A percentile compares a stretch with the other conserved stretches of the same genome.
Conservation (phyloP, 352 stramenopile species). For the Phytophthora litchii region DNA sequence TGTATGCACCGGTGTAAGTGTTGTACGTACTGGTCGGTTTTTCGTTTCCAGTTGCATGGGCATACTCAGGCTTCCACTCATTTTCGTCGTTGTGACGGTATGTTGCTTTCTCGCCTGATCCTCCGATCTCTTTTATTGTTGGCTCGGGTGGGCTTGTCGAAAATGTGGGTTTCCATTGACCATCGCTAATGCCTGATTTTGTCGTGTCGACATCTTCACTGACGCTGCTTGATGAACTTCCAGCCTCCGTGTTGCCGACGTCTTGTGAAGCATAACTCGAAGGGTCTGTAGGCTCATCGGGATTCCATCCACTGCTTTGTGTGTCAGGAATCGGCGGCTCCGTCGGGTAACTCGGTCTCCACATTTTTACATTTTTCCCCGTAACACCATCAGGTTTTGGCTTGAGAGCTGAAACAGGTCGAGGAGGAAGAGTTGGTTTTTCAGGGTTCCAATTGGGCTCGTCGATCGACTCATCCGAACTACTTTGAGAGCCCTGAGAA, state of each 20-base stretch:
- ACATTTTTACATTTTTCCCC: slow-evolving; percentile 4
- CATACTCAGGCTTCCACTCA: too few species aligned
- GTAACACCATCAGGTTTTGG: neutral
- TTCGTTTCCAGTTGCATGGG: too few species aligned
- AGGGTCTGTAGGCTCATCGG: slow-evolving; percentile 11
- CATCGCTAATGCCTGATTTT: too few species aligned
- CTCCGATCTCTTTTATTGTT: too few species aligned
- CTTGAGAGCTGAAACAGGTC: neutral
- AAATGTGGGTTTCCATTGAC: too few species aligned
- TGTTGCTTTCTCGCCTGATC: too few species aligned
- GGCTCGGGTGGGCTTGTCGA: too few species aligned
- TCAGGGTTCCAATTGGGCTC: slow-evolving; percentile 18
- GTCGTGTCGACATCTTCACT: too few species aligned
- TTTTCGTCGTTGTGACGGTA: too few species aligned
- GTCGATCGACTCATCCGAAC: neutral
- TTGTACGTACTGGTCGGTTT: too few species aligned
- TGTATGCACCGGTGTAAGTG: neutral
- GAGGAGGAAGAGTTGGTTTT: slow-evolving; percentile 10
- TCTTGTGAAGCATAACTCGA: neutral
- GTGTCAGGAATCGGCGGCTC: slow-evolving; percentile 9
- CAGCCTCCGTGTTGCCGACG: too few species aligned
- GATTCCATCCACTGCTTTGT: neutral
- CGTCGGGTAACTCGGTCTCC: slow-evolving; percentile 21
- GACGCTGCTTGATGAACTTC: too few species aligned
- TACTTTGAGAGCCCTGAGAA: neutral